Base-by-base conservation (phyloP, 805 yeast species). In the Cyberlindnera mrakii region DNA sequence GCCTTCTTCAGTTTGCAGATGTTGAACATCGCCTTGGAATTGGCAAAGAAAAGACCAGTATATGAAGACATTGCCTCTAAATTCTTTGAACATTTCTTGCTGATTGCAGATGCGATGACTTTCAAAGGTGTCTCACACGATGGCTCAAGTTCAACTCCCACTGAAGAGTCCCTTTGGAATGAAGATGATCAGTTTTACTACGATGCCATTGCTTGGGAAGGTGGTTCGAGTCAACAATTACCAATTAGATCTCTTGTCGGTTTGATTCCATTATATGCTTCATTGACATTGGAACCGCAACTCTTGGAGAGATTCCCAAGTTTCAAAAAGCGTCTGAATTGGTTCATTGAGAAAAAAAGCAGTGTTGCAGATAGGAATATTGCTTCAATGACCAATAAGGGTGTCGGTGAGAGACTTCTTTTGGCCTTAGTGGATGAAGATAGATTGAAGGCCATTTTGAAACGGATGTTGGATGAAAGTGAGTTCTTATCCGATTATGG, bases 11-110 rank as follows among this genome's bases (percentile, higher is more conserved):
- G 85, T 27, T 71, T 90, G 55, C 90, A 85, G 59, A 88, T 89
- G 96, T 75, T 90, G 64, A 89, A 87, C 63, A 90, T 90, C 59
- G 90, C 96, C 0, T 72, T 89, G 49, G 96, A 90, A 63, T 74
- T 89, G 55, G 91, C 96, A 17, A 87, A 85, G 60, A 78, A 82
- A 38, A 80, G 87, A 50, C 80, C 85, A 0, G 93, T 85, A 16
- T 90, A 90, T 65, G 96, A 89, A 65, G 93, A 88, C 62, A 85
- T 88, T 63, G 96, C 96, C 3, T 83, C 95, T 42, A 90, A 89
- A 66, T 89, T 89, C 63, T 88, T 89, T 64, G 96, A 90, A 68
- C 97, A 89, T 63, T 89, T 88, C 64, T 65, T 90, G 46, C 72
- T 88, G 58, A 89, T 89, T 68, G 88, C 96, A 20, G 97, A 89